These are phyloP conservation scores for Priceomyces castillae DNA, from an alignment of 805 yeast species.

Conservation along the genomic window DNA sequence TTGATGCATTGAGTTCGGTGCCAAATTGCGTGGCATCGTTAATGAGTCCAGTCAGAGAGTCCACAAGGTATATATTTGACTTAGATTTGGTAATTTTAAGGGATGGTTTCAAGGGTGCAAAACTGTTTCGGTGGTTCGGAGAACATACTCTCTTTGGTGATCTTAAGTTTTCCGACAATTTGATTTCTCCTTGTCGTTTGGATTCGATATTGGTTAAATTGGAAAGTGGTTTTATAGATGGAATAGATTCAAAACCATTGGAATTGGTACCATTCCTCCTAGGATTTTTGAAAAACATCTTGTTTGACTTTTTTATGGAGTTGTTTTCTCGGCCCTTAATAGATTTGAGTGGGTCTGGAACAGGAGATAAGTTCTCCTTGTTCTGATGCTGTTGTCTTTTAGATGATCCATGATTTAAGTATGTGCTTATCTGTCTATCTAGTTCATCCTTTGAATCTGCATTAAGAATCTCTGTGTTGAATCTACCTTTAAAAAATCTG, in stretches of 20 bases:
- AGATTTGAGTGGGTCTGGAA: conserved; percentile 25
- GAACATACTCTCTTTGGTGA: conserved; percentile 45
- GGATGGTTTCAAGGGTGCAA: conserved; percentile 30
- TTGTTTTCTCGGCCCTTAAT: conserved; percentile 10
- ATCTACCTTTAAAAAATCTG: conserved; percentile 34
- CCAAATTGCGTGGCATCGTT: conserved; percentile 69
- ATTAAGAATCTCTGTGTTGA: conserved; percentile 18
- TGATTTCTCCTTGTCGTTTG: conserved; percentile 5
- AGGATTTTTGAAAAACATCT: conserved; percentile 18
- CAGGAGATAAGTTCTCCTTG: conserved; percentile 33
- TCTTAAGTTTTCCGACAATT: neutral
- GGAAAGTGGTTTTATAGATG: conserved; percentile 26
- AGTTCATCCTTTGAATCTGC: conserved; percentile 21
- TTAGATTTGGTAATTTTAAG: conserved; percentile 19
- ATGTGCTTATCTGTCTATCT: conserved; percentile 30
- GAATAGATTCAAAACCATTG: conserved; percentile 16
- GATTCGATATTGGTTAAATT: conserved; percentile 17
- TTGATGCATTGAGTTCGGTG: conserved; percentile 62
- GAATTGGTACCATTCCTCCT: conserved; percentile 9
- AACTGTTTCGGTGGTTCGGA: conserved; percentile 32
- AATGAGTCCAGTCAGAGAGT: conserved; percentile 57
- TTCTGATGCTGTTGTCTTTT: conserved; percentile 12
- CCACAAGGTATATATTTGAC: conserved; percentile 49
- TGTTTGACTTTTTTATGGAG: conserved; percentile 20
- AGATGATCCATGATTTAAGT: conserved; percentile 12